A percentile compares a stretch with the other conserved stretches of the same genome.
phyloP scores from a whole-genome alignment of 2,329 filamentous ascomycete species.

The Aspergillus viridinutans region DNA sequence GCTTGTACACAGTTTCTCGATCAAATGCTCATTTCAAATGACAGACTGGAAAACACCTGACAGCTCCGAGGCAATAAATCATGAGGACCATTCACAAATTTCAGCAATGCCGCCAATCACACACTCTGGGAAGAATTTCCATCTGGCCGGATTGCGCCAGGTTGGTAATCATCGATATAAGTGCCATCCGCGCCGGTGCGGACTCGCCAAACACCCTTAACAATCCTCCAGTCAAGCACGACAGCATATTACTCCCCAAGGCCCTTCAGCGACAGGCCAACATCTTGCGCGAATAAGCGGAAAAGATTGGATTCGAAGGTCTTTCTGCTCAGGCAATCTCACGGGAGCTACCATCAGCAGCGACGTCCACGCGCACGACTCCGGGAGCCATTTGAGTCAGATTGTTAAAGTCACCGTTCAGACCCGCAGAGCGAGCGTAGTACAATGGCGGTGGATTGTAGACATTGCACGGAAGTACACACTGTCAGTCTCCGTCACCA shows the following conservation, averaged over 20 bases:
- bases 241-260: neutral
- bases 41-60: no score
- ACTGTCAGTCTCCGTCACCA: neutral
- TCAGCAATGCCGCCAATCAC: neutral
- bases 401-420: constrained; percentile 2
- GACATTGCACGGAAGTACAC: constrained; percentile 1
- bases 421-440: neutral
- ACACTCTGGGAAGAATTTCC: neutral
- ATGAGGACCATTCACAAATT: neutral
- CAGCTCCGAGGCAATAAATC: neutral
- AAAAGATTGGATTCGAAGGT: constrained; percentile 1
- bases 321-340: neutral
- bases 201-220: constrained; percentile 1
- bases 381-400: constrained; percentile 2
- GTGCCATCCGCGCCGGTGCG: constrained; percentile 1
- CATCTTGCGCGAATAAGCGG: constrained; percentile 1
- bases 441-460: constrained; percentile 2
- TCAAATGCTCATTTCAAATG: no score
- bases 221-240: neutral
- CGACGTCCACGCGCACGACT: neutral
- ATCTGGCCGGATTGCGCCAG: neutral
- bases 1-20: neutral
- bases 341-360: neutral
- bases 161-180: constrained; percentile 1
- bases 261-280: neutral